Base-by-base conservation (phyloP, 108 stramenopile genomes). In the Cyclotella choctawhatcheeana region DNA sequence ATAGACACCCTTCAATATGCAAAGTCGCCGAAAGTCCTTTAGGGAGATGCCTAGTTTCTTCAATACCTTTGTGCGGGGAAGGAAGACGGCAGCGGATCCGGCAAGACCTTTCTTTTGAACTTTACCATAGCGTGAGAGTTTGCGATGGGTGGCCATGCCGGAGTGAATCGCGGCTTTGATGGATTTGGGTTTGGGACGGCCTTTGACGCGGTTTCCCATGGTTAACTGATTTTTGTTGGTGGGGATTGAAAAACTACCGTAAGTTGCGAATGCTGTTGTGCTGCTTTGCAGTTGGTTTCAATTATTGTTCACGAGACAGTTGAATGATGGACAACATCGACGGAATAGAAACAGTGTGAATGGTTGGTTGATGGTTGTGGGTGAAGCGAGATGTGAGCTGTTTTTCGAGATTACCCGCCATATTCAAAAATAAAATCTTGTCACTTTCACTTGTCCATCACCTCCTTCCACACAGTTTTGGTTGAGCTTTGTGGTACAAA, bases 1-100 rank as follows among this genome's bases (percentile, higher is more conserved):
- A 81, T 98, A 99, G 32, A 99, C 91, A 14, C 99, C 99, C 84
- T 99, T 99, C 44, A 99, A 89, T 77, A 99, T 99, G 82, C 99
- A 99, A 5, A 99, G 88, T 48, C 99, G 89, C 33, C 98, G 91
- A 85, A 99, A 99, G 69, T 99, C 99, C 58, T 96, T 94, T 51
- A 99, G 83, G 1, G 94, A 94, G 18, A 99, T 77, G 79, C 98
- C 98, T 22, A 99, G 87, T 69, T 89, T 87, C 48, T 92, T 93
- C 37, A 99, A 74, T 4, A 93, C 95, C 71, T 88, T 81, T 44
- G 93, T 77, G 2, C 99, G 91, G 8, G 97, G 97, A 58, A 99
- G 88, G 89, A 95, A 99, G 67, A 94, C 95, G 45, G 97, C 96
- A 47, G 94, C 94, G 53, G 94, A 73, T 48, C 99, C 99, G 69